Percentiles rank a stretch among this genome's conserved stretches.
Evolutionary conservation across 257 asterid species (phyloP).

Genomic region (Petunia axillaris): DNA sequence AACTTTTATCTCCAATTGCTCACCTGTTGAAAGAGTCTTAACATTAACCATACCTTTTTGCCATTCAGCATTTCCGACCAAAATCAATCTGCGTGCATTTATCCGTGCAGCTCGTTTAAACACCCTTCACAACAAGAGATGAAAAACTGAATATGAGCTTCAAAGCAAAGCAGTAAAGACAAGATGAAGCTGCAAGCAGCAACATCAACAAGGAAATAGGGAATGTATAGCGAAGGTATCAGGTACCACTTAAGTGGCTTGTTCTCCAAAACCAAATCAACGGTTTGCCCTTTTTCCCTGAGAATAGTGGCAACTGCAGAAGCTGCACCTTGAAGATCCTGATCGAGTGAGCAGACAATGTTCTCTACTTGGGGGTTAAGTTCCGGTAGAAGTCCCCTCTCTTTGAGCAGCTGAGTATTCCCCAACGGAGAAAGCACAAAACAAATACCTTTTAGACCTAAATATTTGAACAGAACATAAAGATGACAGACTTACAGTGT

Average conservation of each 20-base stretch:
- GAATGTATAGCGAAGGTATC: background rate
- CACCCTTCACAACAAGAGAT: slow-evolving; percentile 53
- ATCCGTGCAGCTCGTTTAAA: slow-evolving; percentile 81
- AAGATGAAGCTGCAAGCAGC: background rate
- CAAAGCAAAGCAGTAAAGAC: background rate
- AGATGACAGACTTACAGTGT: background rate
- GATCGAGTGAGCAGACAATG: slow-evolving; percentile 87
- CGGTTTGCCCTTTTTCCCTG: slow-evolving; percentile 82
- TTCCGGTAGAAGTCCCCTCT: slow-evolving; percentile 82
- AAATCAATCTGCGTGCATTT: slow-evolving; percentile 74
- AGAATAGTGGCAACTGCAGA: slow-evolving; percentile 75
- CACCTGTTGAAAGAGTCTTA: slow-evolving; percentile 79
- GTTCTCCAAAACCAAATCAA: slow-evolving; percentile 87
- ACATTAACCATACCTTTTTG: slow-evolving; percentile 84
- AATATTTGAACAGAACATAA: slow-evolving; percentile 5
- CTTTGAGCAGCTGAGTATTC: slow-evolving; percentile 78
- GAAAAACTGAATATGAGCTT: background rate
- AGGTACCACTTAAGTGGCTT: slow-evolving; percentile 90
- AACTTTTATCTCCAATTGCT: slow-evolving; percentile 71
- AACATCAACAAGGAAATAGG: background rate
- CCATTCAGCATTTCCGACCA: slow-evolving; percentile 91
- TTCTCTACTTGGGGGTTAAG: slow-evolving; percentile 65
- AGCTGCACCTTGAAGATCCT: slow-evolving; percentile 77
- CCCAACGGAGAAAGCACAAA: background rate
- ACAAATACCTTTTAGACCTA: background rate